A percentile compares a stretch with the other conserved stretches of the same genome.
Evolutionary conservation across 2,329 filamentous ascomycete genomes (phyloP).

Genomic region (Graphiopsis chlorocephala): DNA sequence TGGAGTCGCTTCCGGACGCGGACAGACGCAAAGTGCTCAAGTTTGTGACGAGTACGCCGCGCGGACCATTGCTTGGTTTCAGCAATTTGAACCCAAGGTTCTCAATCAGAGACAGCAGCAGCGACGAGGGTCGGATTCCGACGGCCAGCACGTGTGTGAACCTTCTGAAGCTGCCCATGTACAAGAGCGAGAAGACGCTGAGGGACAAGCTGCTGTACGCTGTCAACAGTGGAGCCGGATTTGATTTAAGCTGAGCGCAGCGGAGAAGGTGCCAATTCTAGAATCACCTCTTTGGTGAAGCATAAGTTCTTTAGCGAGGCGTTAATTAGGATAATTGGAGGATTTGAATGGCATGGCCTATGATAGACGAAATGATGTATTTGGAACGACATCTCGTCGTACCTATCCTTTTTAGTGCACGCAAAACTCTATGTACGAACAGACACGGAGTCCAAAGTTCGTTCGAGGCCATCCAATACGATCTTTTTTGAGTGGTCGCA

Average conservation of each 20-base stretch:
- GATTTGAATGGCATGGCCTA: background rate
- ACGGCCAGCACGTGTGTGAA: slow-evolving; percentile 97
- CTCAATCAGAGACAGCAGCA: slow-evolving; percentile 80
- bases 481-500: background rate
- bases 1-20: slow-evolving; percentile 70
- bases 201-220: slow-evolving; percentile 85
- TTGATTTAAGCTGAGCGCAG: slow-evolving; percentile 56
- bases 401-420: background rate
- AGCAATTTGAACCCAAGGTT: slow-evolving; percentile 80
- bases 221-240: slow-evolving; percentile 84
- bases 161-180: slow-evolving; percentile 84
- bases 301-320: slow-evolving; percentile 2
- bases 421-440: background rate
- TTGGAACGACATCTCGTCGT: background rate
- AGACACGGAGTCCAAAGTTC: background rate
- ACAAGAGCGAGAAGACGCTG: slow-evolving; percentile 63
- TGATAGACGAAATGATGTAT: background rate
- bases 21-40: slow-evolving; percentile 86
- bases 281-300: background rate
- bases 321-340: background rate
- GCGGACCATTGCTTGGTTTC: slow-evolving; percentile 87
- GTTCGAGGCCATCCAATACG: background rate
- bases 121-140: slow-evolving; percentile 73
- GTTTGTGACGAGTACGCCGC: slow-evolving; percentile 90
- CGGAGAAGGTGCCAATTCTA: background rate